Base-by-base conservation (phyloP, 2,329 filamentous ascomycete genomes). In the Davidsoniella virescens region DNA sequence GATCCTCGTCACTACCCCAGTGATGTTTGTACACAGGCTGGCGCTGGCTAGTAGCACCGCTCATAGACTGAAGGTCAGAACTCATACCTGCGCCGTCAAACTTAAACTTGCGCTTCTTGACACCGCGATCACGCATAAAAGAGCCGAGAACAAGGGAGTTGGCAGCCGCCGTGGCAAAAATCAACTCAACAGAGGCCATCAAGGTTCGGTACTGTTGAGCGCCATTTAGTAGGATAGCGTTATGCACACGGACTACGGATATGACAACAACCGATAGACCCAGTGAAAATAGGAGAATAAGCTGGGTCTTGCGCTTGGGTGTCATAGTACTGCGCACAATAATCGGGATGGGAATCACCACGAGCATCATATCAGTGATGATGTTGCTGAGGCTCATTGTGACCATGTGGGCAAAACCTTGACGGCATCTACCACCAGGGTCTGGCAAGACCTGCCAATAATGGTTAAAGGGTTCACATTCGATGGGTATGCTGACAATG, bases 311-410 rank as follows among this genome's bases (percentile, higher is more conserved):
- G 56, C 84, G 80, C 62, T 81, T 85, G 17, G 81, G 58, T 0
- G 73, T 70, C 78, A 95, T 90, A 10, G 78, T 72, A 44, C 86
- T 92, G 47, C 75, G 73, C 33, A 94, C 63, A 53, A 96, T 87
- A 57, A 96, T 85, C 0, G 88, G 84, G 23, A 95, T 83, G 0
- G 92, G 92, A 56, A 94, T 94, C 49, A 83, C 72, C 56, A 96
- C 79, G 8, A 98, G 77, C 0, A 95, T 69, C 2, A 95, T 66
- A 61, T 98, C 92, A 14, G 90, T 95, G 29, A 94, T 67, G 54
- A 94, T 80, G 61, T 95, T 92, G 63, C 83, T 84, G 5, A 76
- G 73, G n/a, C 86, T 87, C 82, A 94, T 92, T 25, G 86, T 88
- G 55, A 95, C 70, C 47, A 96, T 75, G 59, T 96, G 87, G 12